Conservation (phyloP, 1,139 yeast genomes). For the Geotrichum bryndzae region DNA sequence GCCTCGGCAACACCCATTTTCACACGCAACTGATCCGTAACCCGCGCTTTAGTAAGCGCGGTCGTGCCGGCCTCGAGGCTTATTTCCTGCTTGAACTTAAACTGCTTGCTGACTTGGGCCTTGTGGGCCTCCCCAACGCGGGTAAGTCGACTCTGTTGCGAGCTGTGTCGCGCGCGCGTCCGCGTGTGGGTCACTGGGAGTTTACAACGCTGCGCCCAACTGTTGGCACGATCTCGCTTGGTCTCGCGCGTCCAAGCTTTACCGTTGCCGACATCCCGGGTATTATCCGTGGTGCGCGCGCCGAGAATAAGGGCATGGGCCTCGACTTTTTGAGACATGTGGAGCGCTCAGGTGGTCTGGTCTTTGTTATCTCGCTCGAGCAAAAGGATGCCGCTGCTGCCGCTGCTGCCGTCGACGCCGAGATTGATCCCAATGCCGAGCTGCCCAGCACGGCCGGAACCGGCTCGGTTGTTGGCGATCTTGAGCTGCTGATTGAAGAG, state of each 20-base stretch:
- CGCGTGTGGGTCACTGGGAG: constrained; percentile 94
- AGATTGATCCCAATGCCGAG: background rate
- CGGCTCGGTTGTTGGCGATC: constrained; percentile 41
- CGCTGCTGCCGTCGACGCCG: background rate
- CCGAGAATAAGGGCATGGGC: constrained; percentile 83
- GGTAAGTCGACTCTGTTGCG: constrained; percentile 86
- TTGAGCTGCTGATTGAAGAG: constrained; percentile 57
- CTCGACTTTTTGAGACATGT: constrained; percentile 85
- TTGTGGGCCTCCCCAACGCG: constrained; percentile 94
- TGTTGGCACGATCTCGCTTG: constrained; percentile 73
- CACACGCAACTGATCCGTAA: constrained; percentile 75
- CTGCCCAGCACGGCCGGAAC: background rate
- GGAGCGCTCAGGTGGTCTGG: constrained; percentile 85
- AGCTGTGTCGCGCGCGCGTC: constrained; percentile 86
- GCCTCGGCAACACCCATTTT: constrained; percentile 94
- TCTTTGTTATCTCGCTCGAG: constrained; percentile 78
- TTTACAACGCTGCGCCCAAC: constrained; percentile 91
- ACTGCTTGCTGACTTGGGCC: constrained; percentile 83
- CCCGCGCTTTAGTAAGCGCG: constrained; percentile 80
- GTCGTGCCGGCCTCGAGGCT: constrained; percentile 63
- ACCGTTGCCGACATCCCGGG: constrained; percentile 98
- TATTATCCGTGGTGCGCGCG: constrained; percentile 76
- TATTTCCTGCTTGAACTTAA: constrained; percentile 76
- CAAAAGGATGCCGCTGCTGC: constrained; percentile 43
- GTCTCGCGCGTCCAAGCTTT: constrained; percentile 61